Evolutionary conservation across 1,284 basidiomycete species (phyloP).

Genomic region (Cryptococcus sp.): DNA sequence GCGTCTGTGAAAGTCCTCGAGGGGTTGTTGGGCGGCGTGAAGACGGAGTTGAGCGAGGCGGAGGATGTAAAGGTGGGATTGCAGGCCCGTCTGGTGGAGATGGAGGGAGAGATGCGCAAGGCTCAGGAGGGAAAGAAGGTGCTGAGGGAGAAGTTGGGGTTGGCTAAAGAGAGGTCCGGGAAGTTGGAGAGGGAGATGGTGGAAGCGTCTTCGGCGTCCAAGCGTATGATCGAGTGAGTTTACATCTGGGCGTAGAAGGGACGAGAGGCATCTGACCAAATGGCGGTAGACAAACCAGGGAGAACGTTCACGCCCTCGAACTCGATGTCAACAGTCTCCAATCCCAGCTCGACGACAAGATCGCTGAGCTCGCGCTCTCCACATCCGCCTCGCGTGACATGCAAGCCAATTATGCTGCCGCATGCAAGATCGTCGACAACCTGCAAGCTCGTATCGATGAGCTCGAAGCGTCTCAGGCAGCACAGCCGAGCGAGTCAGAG

Average conservation of each 20-base stretch:
- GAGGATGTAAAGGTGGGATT: not conserved
- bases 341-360: constrained; percentile 21
- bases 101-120: not conserved
- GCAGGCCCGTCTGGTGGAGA: not conserved
- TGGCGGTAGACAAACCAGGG: not conserved
- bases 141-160: not conserved
- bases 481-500: constrained; percentile 31
- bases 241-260: not conserved
- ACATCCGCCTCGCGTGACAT: constrained; percentile 16
- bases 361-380: constrained; percentile 9
- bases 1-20: not conserved
- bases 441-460: constrained; percentile 21
- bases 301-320: constrained; percentile 13
- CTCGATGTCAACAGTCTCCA: constrained; percentile 13
- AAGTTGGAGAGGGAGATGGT: not conserved
- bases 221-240: not conserved
- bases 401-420: constrained; percentile 18
- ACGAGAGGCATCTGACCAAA: too few relatives aligned
- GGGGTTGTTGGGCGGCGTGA: not conserved
- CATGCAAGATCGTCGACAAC: constrained; percentile 12
- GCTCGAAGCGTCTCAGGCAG: constrained; percentile 20
- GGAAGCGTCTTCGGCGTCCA: not conserved
- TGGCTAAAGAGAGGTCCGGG: not conserved
- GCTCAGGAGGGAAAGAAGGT: not conserved
- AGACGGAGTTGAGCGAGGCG: not conserved